phyloP scores from a whole-genome alignment of 495 filamentous ascomycete species.

The Corynascus novoguineensis region DNA sequence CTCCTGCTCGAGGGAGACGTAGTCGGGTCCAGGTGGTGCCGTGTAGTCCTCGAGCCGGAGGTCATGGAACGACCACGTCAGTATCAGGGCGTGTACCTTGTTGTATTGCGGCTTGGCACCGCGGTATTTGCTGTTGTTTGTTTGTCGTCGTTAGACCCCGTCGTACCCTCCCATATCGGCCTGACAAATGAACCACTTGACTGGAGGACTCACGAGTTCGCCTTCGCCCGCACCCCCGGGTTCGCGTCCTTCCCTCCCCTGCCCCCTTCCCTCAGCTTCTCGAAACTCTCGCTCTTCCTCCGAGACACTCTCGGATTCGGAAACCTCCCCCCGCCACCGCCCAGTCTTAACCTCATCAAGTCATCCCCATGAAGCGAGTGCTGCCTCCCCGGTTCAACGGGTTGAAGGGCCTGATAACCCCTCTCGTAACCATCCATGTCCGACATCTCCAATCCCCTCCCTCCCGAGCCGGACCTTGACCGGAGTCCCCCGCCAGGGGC shows the following conservation, averaged over 20 bases:
- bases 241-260: conserved; percentile 5
- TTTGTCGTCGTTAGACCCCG: conserved; percentile 1
- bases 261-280: not conserved
- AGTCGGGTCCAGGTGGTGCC: conserved; percentile 21
- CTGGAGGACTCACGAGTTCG: conserved; percentile 20
- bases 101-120: conserved; percentile 19
- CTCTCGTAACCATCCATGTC: conserved; percentile 1
- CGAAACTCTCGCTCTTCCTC: conserved; percentile 16
- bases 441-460: not conserved
- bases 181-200: not conserved
- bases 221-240: conserved; percentile 3
- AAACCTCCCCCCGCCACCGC: not conserved
- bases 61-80: conserved; percentile 34
- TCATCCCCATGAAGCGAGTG: not conserved
- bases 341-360: not conserved
- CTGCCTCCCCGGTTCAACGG: not conserved
- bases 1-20: conserved; percentile 32
- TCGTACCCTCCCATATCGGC: too few relatives aligned
- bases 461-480: not conserved
- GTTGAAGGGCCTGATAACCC: not conserved
- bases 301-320: not conserved
- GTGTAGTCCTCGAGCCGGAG: conserved; percentile 25
- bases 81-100: conserved; percentile 28
- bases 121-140: conserved; percentile 12
- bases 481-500: not conserved